Percentiles rank a stretch among this genome's conserved stretches.
Evolutionary conservation across 768 basidiomycete species (phyloP).

Genomic region (Pholiota conissans): DNA sequence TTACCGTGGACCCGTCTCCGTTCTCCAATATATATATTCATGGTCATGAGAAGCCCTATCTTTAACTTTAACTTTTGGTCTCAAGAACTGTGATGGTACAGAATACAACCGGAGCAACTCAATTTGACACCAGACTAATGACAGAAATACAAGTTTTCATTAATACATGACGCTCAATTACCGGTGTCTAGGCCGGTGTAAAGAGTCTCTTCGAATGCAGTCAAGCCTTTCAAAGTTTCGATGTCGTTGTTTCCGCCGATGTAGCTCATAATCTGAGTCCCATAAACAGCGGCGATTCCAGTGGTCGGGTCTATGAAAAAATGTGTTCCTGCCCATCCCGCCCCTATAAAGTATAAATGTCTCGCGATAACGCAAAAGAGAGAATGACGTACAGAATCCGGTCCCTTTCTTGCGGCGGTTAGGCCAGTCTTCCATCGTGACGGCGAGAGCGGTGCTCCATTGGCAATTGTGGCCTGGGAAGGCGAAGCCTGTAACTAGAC

Average conservation of each 20-base stretch:
- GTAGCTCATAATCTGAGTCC: constrained; percentile 11
- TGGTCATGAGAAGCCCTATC: too few species aligned
- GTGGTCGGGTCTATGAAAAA: constrained; percentile 24
- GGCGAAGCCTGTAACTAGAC: not conserved
- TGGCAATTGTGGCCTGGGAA: constrained; percentile 7
- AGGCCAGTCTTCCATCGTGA: constrained; percentile 25
- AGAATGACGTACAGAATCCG: constrained; percentile 24
- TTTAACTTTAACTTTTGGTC: too few species aligned
- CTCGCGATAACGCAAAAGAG: too few species aligned
- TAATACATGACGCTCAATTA: too few species aligned
- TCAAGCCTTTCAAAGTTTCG: not conserved
- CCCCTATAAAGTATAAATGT: not conserved
- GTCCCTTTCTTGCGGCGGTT: constrained; percentile 29
- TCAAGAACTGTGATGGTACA: too few species aligned
- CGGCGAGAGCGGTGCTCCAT: constrained; percentile 29
- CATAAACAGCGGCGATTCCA: constrained; percentile 23
- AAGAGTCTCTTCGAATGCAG: constrained; percentile 4
- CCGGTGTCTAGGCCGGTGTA: constrained; percentile 2
- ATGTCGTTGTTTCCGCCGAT: not conserved
- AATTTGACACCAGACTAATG: too few species aligned
- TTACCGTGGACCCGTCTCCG: too few species aligned
- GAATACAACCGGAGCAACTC: too few species aligned
- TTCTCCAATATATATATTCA: too few species aligned
- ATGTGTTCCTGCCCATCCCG: constrained; percentile 26
- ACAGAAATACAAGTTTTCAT: too few species aligned